Conservation (phyloP, 1,284 basidiomycete genomes). For the Ustilago loliicola region DNA sequence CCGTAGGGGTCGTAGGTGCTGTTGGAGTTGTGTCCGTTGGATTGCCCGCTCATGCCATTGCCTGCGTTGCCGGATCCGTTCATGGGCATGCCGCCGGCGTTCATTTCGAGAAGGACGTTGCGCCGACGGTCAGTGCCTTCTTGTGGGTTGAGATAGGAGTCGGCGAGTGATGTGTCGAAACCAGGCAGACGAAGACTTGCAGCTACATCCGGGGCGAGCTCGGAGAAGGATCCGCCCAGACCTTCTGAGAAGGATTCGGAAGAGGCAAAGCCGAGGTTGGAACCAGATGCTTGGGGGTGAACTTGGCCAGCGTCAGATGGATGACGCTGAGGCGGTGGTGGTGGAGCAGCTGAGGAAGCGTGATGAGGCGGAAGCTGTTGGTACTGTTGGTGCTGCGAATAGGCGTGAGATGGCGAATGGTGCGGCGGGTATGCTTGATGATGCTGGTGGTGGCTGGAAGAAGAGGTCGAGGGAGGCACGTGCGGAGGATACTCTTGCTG, state of each 20-base stretch:
- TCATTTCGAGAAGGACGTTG: slow-evolving; percentile 49
- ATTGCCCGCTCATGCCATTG: slow-evolving; percentile 15
- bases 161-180: slow-evolving; percentile 59
- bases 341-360: slow-evolving; percentile 8
- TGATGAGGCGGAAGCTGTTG: slow-evolving; percentile 26
- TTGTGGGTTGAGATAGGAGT: slow-evolving; percentile 57
- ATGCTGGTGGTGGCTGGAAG: slow-evolving; percentile 28
- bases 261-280: slow-evolving; percentile 31
- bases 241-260: slow-evolving; percentile 33
- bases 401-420: slow-evolving; percentile 31
- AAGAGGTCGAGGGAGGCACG: slow-evolving; percentile 9
- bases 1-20: slow-evolving; percentile 15
- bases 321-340: slow-evolving; percentile 21
- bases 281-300: slow-evolving; percentile 5
- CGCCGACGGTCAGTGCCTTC: slow-evolving; percentile 41
- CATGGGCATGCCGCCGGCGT: slow-evolving; percentile 12
- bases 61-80: slow-evolving; percentile 9
- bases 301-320: slow-evolving; percentile 21
- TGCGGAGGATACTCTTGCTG: slow-evolving; percentile 37
- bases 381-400: slow-evolving; percentile 32
- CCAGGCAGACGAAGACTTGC: slow-evolving; percentile 54
- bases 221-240: slow-evolving; percentile 48
- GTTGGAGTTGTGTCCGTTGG: slow-evolving; percentile 13
- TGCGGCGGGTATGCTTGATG: slow-evolving; percentile 29
- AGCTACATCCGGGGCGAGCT: slow-evolving; percentile 45